phyloP scores from a whole-genome alignment of 352 stramenopile species.

The Peronospora farinosa region DNA sequence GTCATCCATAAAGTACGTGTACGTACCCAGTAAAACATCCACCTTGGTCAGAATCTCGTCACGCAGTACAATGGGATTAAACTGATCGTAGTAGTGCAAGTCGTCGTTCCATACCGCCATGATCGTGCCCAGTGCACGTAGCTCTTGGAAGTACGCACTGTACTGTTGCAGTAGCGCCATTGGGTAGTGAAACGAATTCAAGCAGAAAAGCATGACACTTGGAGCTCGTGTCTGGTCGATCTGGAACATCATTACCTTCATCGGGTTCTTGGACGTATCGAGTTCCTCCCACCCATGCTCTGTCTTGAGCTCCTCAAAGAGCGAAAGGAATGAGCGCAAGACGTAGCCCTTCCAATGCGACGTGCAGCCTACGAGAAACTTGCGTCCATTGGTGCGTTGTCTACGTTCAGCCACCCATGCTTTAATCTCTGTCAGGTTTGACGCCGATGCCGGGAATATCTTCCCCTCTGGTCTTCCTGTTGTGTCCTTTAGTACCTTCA shows the following conservation, averaged over 20 bases:
- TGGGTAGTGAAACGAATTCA: constrained; percentile 65
- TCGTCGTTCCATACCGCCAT: constrained; percentile 77
- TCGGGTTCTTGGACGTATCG: constrained; percentile 40
- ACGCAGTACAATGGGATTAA: constrained; percentile 48
- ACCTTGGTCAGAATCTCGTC: constrained; percentile 58
- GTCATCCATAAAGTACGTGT: constrained; percentile 73
- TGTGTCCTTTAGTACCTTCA: constrained; percentile 38
- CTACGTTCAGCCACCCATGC: constrained; percentile 58
- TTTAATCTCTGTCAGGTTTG: constrained; percentile 43
- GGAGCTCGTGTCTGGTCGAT: constrained; percentile 55
- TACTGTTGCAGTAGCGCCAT: constrained; percentile 61
- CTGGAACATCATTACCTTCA: constrained; percentile 49
- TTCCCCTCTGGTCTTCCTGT: constrained; percentile 33
- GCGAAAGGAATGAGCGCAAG: constrained; percentile 52
- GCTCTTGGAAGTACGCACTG: constrained; percentile 59
- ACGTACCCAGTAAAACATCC: constrained; percentile 65
- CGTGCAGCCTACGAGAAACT: constrained; percentile 62
- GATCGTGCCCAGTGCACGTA: constrained; percentile 58
- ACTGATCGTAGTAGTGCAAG: constrained; percentile 76
- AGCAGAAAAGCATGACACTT: constrained; percentile 66
- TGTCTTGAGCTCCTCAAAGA: constrained; percentile 62
- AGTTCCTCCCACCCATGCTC: constrained; percentile 66
- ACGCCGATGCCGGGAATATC: constrained; percentile 37
- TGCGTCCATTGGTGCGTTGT: constrained; percentile 61
- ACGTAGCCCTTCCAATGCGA: constrained; percentile 59